These are phyloP conservation scores for Stephanodiscus triporus DNA, from an alignment of 108 stramenopile genomes.

Conservation along the genomic window DNA sequence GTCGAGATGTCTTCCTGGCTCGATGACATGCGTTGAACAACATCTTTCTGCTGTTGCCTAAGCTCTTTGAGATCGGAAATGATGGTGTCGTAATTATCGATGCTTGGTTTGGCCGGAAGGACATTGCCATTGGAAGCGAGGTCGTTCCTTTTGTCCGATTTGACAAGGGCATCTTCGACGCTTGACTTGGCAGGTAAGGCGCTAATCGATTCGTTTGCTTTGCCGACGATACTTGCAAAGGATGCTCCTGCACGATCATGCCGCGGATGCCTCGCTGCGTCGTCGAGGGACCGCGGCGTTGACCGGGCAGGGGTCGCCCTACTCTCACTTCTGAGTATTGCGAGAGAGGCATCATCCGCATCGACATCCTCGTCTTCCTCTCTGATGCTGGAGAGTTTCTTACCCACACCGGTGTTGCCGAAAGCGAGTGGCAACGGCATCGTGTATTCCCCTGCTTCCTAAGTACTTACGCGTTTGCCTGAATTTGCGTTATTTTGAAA, in stretches of 20 bases:
- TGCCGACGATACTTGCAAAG: not conserved
- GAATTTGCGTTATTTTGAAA: too few relatives aligned
- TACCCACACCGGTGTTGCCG: not conserved
- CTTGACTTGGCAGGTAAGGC: not conserved
- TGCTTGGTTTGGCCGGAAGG: not conserved
- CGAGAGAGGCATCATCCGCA: not conserved
- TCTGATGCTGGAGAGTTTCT: not conserved
- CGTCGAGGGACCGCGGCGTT: not conserved
- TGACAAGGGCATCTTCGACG: not conserved
- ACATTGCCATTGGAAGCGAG: not conserved
- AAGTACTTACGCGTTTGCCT: too few relatives aligned
- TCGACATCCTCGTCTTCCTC: not conserved
- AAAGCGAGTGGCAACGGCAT: not conserved
- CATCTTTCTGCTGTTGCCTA: not conserved
- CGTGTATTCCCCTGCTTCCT: too few relatives aligned
- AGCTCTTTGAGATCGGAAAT: not conserved
- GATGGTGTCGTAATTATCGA: not conserved
- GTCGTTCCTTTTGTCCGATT: not conserved
- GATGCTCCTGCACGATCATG: not conserved
- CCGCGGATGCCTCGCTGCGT: not conserved
- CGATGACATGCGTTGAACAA: conserved; percentile 14
- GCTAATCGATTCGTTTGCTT: not conserved
- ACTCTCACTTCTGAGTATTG: not conserved
- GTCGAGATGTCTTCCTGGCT: conserved; percentile 17
- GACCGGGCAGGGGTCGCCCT: not conserved